Base-by-base conservation (phyloP, 768 basidiomycete species). In the Panaeolus cyanescens region DNA sequence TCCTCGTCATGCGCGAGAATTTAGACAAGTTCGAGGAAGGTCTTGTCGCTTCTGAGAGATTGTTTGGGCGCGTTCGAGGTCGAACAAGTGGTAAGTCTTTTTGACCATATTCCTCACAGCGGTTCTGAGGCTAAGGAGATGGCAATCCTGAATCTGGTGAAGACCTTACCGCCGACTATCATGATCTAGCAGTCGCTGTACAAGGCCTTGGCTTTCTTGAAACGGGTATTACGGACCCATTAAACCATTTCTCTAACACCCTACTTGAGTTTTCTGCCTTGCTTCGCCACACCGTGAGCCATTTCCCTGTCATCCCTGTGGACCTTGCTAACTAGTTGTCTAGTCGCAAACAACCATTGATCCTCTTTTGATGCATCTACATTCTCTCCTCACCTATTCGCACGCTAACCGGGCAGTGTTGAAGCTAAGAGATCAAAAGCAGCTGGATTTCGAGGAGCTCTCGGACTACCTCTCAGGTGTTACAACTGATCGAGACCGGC, bases 21-120 rank as follows among this genome's bases (percentile, higher is more conserved):
- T 90, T 99, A 22, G 96, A 99, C 77, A 92, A 95, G 75, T 99
- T 96, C 65, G 97, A 99, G 72, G 97, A 99, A 59, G 94, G 95
- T n/a, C 77, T 99, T 36, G 77, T 80, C 3, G 75, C 86, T 8
- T 87, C 92, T 15, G 97, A 99, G 64, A 83, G 95, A 17, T 77
- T 95, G 28, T 95, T 90, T 77, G 88, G 75, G 56, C 85, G 95
- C 37, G 81, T 90, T 33, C 86, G 93, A 68, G 85, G 84, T 60
- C 84, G 96, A 70, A 89, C 93, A 65, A 92, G 88, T 73, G 96
- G 96, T 97, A 77, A 87, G 91, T 83, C 60, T 55, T 61, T 65
- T 62, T 58, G 50, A 50, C 64, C 60, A 66, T 61, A 65, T 61
- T 68, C 68, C 72, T 64, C 65, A 71, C 64, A 67, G 66, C 74